Conservation (phyloP, 2,329 filamentous ascomycete species). For the Phyllosticta ampelicida region DNA sequence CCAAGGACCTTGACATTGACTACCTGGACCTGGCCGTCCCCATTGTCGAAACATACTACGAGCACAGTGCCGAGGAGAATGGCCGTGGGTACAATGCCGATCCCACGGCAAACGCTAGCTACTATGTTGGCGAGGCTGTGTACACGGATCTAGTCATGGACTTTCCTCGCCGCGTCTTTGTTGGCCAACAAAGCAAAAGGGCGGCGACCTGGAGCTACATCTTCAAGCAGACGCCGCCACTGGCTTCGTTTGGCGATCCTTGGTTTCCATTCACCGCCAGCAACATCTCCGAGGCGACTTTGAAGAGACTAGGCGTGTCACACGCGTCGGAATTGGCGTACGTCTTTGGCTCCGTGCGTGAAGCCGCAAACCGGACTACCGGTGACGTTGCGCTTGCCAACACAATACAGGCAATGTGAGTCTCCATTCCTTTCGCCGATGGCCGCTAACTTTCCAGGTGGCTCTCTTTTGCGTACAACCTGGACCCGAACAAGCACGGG, state of each 20-base stretch:
- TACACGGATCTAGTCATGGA: background rate
- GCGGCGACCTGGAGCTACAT: constrained; percentile 5
- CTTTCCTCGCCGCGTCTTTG: background rate
- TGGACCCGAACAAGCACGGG: constrained; percentile 3
- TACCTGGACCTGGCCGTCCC: background rate
- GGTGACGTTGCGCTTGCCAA: background rate
- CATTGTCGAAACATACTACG: constrained; percentile 3
- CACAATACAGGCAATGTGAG: constrained; percentile 4
- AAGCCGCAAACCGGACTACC: background rate
- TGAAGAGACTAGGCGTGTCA: background rate
- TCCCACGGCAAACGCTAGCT: background rate
- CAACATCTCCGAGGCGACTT: background rate
- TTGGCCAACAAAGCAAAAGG: background rate
- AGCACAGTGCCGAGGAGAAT: background rate
- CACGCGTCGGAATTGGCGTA: constrained; percentile 5
- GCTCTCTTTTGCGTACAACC: constrained; percentile 1
- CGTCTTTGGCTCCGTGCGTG: background rate
- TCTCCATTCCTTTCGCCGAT: background rate
- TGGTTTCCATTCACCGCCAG: background rate
- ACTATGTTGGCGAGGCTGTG: constrained; percentile 5
- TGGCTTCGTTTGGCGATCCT: background rate
- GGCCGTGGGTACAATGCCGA: constrained; percentile 6
- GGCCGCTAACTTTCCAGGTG: background rate
- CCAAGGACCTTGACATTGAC: background rate
- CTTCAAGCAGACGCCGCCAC: background rate